Percentiles rank a stretch among this genome's conserved stretches.
phyloP scores from a whole-genome alignment of 2,329 filamentous ascomycete species.

The Calycina herbarum region DNA sequence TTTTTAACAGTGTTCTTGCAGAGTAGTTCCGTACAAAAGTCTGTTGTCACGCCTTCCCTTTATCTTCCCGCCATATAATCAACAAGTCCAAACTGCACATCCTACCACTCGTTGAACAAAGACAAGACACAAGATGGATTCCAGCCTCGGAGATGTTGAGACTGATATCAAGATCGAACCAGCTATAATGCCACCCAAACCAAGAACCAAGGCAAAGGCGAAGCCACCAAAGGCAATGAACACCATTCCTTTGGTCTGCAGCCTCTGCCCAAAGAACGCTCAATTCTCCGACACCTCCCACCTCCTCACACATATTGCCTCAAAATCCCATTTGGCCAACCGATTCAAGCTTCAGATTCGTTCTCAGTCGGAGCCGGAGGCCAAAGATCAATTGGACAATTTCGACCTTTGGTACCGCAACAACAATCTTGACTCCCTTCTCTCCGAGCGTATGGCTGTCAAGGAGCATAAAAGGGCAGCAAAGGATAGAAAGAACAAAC shows the following conservation, averaged over 20 bases:
- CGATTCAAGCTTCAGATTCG: slow-evolving; percentile 80
- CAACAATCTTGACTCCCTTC: slow-evolving; percentile 68
- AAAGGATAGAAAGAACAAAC: slow-evolving; percentile 28
- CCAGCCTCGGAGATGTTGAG: background rate
- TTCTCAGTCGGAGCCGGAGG: slow-evolving; percentile 64
- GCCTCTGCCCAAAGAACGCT: slow-evolving; percentile 77
- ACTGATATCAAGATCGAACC: background rate
- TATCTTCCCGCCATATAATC: background rate
- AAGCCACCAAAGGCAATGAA: slow-evolving; percentile 29
- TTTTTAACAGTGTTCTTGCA: background rate
- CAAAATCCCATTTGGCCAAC: slow-evolving; percentile 86
- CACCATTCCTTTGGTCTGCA: slow-evolving; percentile 71
- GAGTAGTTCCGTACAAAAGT: background rate
- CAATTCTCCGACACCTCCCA: slow-evolving; percentile 89
- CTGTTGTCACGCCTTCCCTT: background rate
- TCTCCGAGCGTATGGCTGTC: slow-evolving; percentile 74
- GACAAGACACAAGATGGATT: background rate
- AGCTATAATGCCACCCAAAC: slow-evolving; percentile 1
- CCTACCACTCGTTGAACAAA: background rate
- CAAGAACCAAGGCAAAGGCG: background rate
- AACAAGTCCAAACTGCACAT: background rate
- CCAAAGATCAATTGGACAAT: slow-evolving; percentile 59
- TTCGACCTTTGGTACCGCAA: slow-evolving; percentile 79
- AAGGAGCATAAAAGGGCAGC: slow-evolving; percentile 68
- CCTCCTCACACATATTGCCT: slow-evolving; percentile 86